Evolutionary conservation across 2,329 filamentous ascomycete species (phyloP).

Genomic region (Trichoderma cornu-damae): DNA sequence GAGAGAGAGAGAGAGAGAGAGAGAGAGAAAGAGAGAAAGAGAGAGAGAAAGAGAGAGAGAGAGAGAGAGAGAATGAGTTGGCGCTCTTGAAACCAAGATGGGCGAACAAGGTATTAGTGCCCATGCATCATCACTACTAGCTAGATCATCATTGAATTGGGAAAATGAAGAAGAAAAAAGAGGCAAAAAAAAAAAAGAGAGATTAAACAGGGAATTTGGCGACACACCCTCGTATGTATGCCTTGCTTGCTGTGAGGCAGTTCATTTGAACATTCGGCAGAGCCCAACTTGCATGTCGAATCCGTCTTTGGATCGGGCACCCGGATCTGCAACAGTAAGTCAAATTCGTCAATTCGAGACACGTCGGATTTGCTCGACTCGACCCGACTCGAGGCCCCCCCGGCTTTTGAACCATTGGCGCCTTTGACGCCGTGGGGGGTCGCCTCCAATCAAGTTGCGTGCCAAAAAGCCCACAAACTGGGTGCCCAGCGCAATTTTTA

Average conservation of each 20-base stretch:
- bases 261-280: too few relatives aligned
- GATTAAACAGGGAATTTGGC: background rate
- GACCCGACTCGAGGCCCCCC: background rate
- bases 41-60: too few relatives aligned
- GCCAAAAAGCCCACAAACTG: background rate
- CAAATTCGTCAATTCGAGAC: background rate
- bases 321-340: too few relatives aligned
- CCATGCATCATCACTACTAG: too few relatives aligned
- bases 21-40: too few relatives aligned
- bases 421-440: slow-evolving; percentile 12
- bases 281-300: background rate
- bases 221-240: too few relatives aligned
- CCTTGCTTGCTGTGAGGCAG: too few relatives aligned
- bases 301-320: background rate
- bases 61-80: too few relatives aligned
- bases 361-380: too few relatives aligned
- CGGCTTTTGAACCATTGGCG: background rate
- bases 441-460: slow-evolving; percentile 24
- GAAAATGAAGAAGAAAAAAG: background rate
- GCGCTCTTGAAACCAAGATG: too few relatives aligned
- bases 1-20: too few relatives aligned
- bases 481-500: slow-evolving; percentile 7
- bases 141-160: background rate
- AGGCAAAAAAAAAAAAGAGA: background rate
- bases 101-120: too few relatives aligned